These are phyloP conservation scores for Coemansia sp. DNA, from an alignment of 192 early-diverging fungal genomes.

Conservation along the genomic window DNA sequence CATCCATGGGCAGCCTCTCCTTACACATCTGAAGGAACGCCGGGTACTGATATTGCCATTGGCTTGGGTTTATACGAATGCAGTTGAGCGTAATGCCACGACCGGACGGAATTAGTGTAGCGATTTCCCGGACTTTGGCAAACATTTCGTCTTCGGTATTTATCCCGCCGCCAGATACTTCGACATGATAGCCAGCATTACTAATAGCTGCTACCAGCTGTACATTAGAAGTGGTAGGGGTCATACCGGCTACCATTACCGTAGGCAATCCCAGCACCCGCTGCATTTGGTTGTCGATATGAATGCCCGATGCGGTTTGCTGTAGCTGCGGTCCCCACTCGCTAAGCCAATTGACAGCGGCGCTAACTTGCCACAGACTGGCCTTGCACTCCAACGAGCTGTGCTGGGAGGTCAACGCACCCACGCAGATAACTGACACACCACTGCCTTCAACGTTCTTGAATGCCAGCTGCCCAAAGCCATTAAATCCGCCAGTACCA, in stretches of 20 bases:
- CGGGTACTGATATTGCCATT: constrained; percentile 82
- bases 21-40: constrained; percentile 72
- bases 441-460: constrained; percentile 80
- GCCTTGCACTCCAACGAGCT: constrained; percentile 65
- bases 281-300: constrained; percentile 84
- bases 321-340: constrained; percentile 81
- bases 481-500: constrained; percentile 73
- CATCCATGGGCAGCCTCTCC: constrained; percentile 86
- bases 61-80: constrained; percentile 82
- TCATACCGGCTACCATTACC: constrained; percentile 95
- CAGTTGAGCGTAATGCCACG: constrained; percentile 93
- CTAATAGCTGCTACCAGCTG: constrained; percentile 81
- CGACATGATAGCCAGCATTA: constrained; percentile 87
- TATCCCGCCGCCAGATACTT: constrained; percentile 88
- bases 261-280: constrained; percentile 81
- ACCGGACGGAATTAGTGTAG: constrained; percentile 64
- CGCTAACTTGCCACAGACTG: constrained; percentile 73
- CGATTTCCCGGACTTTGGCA: constrained; percentile 65
- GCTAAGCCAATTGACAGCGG: constrained; percentile 80
- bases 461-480: constrained; percentile 77
- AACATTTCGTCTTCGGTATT: constrained; percentile 67
- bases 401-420: constrained; percentile 5
- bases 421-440: constrained; percentile 50
- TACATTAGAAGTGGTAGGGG: constrained; percentile 77
- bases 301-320: constrained; percentile 69